Evolutionary conservation across 1,284 basidiomycete genomes (phyloP).

Genomic region (Meripilus lineatus): DNA sequence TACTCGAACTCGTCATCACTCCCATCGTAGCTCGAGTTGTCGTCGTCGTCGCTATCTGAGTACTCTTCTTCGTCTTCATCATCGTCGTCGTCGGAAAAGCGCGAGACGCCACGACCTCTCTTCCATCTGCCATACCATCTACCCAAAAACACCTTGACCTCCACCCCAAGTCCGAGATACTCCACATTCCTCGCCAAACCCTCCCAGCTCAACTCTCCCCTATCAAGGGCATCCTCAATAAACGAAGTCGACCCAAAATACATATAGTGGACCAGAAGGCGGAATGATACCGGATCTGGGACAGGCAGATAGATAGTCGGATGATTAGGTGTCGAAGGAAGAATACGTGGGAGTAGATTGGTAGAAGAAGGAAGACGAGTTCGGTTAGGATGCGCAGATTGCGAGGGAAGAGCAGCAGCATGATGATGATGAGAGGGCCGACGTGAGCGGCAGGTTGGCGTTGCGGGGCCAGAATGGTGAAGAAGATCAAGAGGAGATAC

Average conservation of each 20-base stretch:
- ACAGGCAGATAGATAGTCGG: slow-evolving; percentile 72
- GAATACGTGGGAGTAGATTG: slow-evolving; percentile 53
- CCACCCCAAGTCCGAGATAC: slow-evolving; percentile 64
- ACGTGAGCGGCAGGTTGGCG: slow-evolving; percentile 15
- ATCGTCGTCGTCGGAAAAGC: slow-evolving; percentile 10
- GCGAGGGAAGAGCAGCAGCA: too few relatives aligned
- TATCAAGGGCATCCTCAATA: slow-evolving; percentile 56
- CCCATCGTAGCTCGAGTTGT: slow-evolving; percentile 25
- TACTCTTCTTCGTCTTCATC: slow-evolving; percentile 20
- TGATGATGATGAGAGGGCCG: slow-evolving; percentile 9
- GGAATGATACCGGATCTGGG: slow-evolving; percentile 69
- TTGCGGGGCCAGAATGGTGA: slow-evolving; percentile 26
- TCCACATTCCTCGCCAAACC: slow-evolving; percentile 78
- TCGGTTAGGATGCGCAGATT: slow-evolving; percentile 18
- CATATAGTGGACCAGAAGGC: slow-evolving; percentile 71
- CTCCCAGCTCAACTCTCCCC: slow-evolving; percentile 66
- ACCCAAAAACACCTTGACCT: slow-evolving; percentile 65
- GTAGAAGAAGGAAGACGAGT: slow-evolving; percentile 30
- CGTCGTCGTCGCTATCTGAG: slow-evolving; percentile 19
- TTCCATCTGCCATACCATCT: slow-evolving; percentile 59
- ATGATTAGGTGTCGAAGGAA: slow-evolving; percentile 55
- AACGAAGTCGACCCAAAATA: slow-evolving; percentile 62
- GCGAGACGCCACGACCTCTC: slow-evolving; percentile 28
- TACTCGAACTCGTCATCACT: slow-evolving; percentile 24
- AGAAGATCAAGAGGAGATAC: slow-evolving; percentile 54